Evolutionary conservation across 306 rosid species (phyloP).

Genomic region (Albizia julibrissin): DNA sequence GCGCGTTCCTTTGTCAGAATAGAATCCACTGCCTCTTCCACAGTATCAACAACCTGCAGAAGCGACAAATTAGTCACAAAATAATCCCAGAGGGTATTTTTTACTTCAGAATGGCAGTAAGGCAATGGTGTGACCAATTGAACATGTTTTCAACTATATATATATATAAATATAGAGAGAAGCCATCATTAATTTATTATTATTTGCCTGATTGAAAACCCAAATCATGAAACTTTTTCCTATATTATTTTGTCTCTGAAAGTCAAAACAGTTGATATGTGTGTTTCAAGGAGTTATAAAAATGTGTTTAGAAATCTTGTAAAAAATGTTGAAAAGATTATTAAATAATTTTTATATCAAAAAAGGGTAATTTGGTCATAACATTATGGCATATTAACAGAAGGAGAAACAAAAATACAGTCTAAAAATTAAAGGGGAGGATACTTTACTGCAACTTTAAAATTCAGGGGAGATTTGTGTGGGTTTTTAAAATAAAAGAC

Average conservation of each 20-base stretch:
- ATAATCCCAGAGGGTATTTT: not conserved
- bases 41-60: slow-evolving; percentile 74
- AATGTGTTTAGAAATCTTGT: too few relatives aligned
- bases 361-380: not conserved
- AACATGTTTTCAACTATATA: not conserved
- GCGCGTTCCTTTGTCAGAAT: slow-evolving; percentile 41
- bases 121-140: not conserved
- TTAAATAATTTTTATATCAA: too few relatives aligned
- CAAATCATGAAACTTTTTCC: too few relatives aligned
- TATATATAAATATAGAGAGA: too few relatives aligned
- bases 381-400: not conserved
- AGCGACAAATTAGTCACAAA: slow-evolving; percentile 8
- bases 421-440: not conserved
- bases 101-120: slow-evolving; percentile 1
- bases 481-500: not conserved
- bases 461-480: not conserved
- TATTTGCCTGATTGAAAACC: too few relatives aligned
- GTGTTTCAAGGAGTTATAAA: not conserved
- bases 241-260: too few relatives aligned
- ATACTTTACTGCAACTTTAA: not conserved
- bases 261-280: too few relatives aligned
- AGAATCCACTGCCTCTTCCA: slow-evolving; percentile 17
- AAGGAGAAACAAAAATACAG: not conserved
- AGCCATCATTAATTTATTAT: too few relatives aligned
- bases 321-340: too few relatives aligned